Evolutionary conservation across 1,284 basidiomycete species (phyloP).

Genomic region (Stygiomarasmius scandens): DNA sequence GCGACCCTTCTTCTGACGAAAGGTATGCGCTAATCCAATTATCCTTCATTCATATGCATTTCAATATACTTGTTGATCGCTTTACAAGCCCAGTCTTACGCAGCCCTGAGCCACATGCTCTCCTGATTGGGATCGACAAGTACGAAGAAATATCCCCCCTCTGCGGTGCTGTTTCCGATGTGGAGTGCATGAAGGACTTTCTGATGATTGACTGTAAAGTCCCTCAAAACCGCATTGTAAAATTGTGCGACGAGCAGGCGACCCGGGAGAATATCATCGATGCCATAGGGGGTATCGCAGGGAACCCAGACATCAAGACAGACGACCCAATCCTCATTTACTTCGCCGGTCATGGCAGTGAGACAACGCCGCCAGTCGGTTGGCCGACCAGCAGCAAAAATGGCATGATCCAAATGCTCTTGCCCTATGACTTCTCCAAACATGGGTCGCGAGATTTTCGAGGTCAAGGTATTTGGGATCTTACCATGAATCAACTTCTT

Average conservation of each 20-base stretch:
- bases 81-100: too few relatives aligned
- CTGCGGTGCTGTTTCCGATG: constrained; percentile 10
- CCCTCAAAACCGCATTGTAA: constrained; percentile 1
- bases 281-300: background rate
- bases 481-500: constrained; percentile 23
- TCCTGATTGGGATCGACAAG: constrained; percentile 17
- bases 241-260: constrained; percentile 6
- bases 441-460: background rate
- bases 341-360: constrained; percentile 15
- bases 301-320: background rate
- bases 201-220: constrained; percentile 3
- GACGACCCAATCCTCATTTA: constrained; percentile 13
- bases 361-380: background rate
- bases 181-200: constrained; percentile 1
- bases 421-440: constrained; percentile 26
- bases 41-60: too few relatives aligned
- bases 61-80: too few relatives aligned
- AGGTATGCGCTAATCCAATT: too few relatives aligned
- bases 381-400: background rate
- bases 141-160: constrained; percentile 6
- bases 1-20: too few relatives aligned
- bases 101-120: too few relatives aligned
- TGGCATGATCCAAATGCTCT: constrained; percentile 24
- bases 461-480: constrained; percentile 26
- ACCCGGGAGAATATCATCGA: constrained; percentile 2